Percentiles rank a stretch among this genome's conserved stretches.
Evolutionary conservation across 2,329 filamentous ascomycete species (phyloP).

Genomic region (Cladosporium sp.): DNA sequence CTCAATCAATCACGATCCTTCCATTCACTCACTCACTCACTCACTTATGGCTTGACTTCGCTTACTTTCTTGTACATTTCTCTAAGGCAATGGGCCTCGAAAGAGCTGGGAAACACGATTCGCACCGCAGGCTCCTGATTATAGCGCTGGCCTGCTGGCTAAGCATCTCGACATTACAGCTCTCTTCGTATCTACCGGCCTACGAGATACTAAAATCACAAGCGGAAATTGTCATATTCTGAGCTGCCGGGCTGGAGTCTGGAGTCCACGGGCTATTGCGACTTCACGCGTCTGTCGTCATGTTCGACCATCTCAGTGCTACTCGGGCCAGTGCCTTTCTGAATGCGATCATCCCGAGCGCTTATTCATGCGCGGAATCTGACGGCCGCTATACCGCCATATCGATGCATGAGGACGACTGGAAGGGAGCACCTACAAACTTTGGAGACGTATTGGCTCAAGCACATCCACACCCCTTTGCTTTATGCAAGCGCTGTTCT

Average conservation of each 20-base stretch:
- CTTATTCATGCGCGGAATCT: not conserved
- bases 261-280: not conserved
- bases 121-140: not conserved
- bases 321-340: not conserved
- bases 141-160: not conserved
- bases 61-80: not conserved
- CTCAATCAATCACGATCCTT: not conserved
- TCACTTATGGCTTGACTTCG: not conserved
- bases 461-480: not conserved
- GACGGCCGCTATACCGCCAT: not conserved
- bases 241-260: not conserved
- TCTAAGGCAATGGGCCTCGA: not conserved
- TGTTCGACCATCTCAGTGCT: not conserved
- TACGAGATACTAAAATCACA: not conserved
- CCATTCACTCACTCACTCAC: not conserved
- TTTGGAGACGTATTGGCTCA: not conserved
- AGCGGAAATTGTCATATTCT: not conserved
- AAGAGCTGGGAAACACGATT: not conserved
- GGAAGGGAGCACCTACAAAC: not conserved
- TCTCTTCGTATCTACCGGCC: not conserved
- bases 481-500: not conserved
- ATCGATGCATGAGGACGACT: not conserved
- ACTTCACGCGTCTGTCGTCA: not conserved
- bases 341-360: not conserved
- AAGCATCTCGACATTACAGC: not conserved